Evolutionary conservation across 305 asterid genomes (phyloP).

Genomic region (Solanum hybrid): DNA sequence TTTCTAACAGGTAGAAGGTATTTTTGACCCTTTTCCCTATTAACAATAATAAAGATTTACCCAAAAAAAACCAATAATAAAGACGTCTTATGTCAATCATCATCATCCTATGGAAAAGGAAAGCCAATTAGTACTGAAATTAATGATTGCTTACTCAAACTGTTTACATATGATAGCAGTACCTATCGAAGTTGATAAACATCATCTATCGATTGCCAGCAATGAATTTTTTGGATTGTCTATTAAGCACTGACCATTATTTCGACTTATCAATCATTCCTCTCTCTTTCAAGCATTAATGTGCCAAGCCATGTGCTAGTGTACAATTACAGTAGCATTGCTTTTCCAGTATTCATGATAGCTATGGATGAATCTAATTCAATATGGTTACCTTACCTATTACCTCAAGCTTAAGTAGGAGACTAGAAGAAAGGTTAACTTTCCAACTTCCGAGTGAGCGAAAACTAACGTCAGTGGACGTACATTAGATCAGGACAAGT

Average conservation of each 20-base stretch:
- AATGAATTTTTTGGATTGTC: background rate
- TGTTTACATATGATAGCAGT: background rate
- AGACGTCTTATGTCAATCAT: background rate
- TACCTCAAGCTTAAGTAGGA: background rate
- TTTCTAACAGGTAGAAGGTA: no score
- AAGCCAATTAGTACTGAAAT: background rate
- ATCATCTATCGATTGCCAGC: background rate
- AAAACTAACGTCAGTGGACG: background rate
- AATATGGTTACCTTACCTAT: background rate
- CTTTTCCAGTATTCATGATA: background rate
- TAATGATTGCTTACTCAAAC: background rate
- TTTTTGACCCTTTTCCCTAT: no score
- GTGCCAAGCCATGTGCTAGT: background rate
- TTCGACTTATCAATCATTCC: background rate
- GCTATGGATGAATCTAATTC: background rate
- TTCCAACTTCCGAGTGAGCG: background rate
- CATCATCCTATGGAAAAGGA: background rate
- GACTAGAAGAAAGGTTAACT: background rate
- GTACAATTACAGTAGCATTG: background rate
- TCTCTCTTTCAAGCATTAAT: background rate
- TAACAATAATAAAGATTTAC: no score
- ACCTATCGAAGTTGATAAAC: background rate
- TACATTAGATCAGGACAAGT: background rate
- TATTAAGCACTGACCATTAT: background rate
- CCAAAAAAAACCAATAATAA: no score